Conservation (phyloP, 352 stramenopile species). For the Peronospora belbahrii region DNA sequence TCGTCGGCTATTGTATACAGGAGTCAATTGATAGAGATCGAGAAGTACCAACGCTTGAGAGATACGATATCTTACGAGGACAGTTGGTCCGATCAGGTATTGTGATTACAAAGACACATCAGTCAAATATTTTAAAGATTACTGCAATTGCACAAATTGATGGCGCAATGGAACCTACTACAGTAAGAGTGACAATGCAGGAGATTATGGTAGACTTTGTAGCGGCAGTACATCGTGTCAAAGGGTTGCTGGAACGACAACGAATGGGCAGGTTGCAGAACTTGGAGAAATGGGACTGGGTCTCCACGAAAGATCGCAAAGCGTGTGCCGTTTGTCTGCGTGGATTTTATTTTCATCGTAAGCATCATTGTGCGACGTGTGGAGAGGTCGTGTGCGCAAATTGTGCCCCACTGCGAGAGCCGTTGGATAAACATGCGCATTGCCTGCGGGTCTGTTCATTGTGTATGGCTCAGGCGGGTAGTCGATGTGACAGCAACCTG, state of each 20-base stretch:
- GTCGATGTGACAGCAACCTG: slow-evolving; percentile 16
- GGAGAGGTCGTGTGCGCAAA: slow-evolving; percentile 70
- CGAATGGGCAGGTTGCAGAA: slow-evolving; percentile 69
- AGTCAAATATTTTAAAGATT: slow-evolving; percentile 61
- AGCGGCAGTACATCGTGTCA: slow-evolving; percentile 42
- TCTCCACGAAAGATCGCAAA: slow-evolving; percentile 61
- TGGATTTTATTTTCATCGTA: slow-evolving; percentile 72
- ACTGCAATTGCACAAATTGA: slow-evolving; percentile 71
- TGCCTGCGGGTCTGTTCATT: slow-evolving; percentile 59
- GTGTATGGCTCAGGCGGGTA: slow-evolving; percentile 49
- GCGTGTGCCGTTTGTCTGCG: slow-evolving; percentile 72
- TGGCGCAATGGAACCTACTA: slow-evolving; percentile 29
- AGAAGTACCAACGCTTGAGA: slow-evolving; percentile 57
- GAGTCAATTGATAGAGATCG: slow-evolving; percentile 54
- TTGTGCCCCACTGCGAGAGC: slow-evolving; percentile 62
- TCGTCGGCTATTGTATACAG: slow-evolving; percentile 76
- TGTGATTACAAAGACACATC: slow-evolving; percentile 67
- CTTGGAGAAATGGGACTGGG: slow-evolving; percentile 74
- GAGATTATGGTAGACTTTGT: slow-evolving; percentile 68
- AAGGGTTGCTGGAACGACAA: slow-evolving; percentile 58
- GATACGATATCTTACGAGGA: slow-evolving; percentile 53
- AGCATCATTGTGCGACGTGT: slow-evolving; percentile 69
- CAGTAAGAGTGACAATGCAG: slow-evolving; percentile 35
- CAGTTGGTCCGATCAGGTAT: slow-evolving; percentile 55
- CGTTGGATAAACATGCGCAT: slow-evolving; percentile 41